Base-by-base conservation (phyloP, 2,329 filamentous ascomycete species). In the Rhytidhysteron rufulum region DNA sequence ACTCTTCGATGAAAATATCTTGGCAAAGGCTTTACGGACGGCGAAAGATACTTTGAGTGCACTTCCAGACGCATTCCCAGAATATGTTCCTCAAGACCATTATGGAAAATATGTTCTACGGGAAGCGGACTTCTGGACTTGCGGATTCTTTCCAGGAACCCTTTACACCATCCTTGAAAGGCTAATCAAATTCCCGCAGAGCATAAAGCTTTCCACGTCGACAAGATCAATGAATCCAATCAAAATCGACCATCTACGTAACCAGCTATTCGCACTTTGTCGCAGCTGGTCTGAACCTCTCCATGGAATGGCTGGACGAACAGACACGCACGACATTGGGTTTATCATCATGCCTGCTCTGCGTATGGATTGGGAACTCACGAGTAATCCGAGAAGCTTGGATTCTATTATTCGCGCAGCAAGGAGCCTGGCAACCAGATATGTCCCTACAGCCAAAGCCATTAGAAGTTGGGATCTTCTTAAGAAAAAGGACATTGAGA, bases 401-500 rank as follows among this genome's bases (percentile, higher is more conserved):
- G 44, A 60, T 2, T 66, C 63, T 0, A 53, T 70, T 1, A 40
- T 61, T 2, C 50, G 42, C 2, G 63, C 65, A 0, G 65, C 69
- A 0, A 53, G 60, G 4, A 69, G 62, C 2, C 52, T 74, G 0
- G 58, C 63, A 2, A 50, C 52, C 7, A 57, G 70, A 8, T 73
- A 62, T 42, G 57, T 58, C n/a, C 33, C 44, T 1, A 53, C 43
- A 0, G 60, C 67, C 0, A 55, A 61, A 11, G 61, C 58, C 0
- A 61, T 74, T 51, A 63, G 27, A 35, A 71, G 67, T 5, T 74
- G 71, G 71, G 71, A 75, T 37, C 48, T 57, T 2, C 70, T 69
- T 32, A 48, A 62, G 5, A 73, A 69, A 6, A 65, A 65, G 17
- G 39, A 56, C 5, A 69, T 70, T 38, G 45, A 50, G 2, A 70